Percentiles rank a stretch among this genome's conserved stretches.
phyloP scores from a whole-genome alignment of 139 green algal species.

The Micromonas pusilla region DNA sequence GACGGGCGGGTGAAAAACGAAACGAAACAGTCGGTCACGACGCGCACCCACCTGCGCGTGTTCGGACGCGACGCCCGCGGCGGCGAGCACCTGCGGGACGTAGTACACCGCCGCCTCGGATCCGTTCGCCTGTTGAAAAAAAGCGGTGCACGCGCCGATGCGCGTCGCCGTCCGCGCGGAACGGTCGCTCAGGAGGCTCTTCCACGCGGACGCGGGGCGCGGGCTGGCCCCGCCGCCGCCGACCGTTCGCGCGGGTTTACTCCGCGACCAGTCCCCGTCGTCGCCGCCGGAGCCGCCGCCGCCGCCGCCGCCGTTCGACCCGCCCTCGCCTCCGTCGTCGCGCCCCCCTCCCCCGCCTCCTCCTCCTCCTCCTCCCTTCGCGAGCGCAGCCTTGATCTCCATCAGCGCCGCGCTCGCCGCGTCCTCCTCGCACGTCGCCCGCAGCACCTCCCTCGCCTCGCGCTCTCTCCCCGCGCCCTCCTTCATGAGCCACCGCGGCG shows the following conservation, averaged over 20 bases:
- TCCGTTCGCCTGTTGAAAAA: slow-evolving; percentile 38
- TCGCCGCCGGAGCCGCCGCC: too few relatives aligned
- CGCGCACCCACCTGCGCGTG: slow-evolving; percentile 21
- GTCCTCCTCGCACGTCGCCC: slow-evolving; percentile 5
- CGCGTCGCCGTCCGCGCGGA: slow-evolving; percentile 32
- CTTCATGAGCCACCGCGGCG: slow-evolving; percentile 34
- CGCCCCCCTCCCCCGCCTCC: neutral
- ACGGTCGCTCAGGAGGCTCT: neutral
- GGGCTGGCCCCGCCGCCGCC: too few relatives aligned
- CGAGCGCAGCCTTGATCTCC: slow-evolving; percentile 23
- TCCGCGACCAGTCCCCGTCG: too few relatives aligned
- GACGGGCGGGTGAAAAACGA: neutral
- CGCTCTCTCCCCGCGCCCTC: slow-evolving; percentile 25
- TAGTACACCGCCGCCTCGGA: slow-evolving; percentile 35
- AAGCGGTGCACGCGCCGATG: slow-evolving; percentile 33
- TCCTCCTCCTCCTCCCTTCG: neutral
- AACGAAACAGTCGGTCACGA: neutral
- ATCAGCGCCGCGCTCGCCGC: slow-evolving; percentile 20
- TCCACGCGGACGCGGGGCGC: too few relatives aligned
- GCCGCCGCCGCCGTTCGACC: too few relatives aligned
- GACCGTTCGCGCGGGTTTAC: too few relatives aligned
- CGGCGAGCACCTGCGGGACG: slow-evolving; percentile 28
- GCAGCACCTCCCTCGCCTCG: slow-evolving; percentile 27
- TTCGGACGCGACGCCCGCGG: slow-evolving; percentile 23
- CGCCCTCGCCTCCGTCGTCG: neutral